Percentiles rank a stretch among this genome's conserved stretches.
phyloP scores from a whole-genome alignment of 257 asterid species.

The Buddleja alternifolia region DNA sequence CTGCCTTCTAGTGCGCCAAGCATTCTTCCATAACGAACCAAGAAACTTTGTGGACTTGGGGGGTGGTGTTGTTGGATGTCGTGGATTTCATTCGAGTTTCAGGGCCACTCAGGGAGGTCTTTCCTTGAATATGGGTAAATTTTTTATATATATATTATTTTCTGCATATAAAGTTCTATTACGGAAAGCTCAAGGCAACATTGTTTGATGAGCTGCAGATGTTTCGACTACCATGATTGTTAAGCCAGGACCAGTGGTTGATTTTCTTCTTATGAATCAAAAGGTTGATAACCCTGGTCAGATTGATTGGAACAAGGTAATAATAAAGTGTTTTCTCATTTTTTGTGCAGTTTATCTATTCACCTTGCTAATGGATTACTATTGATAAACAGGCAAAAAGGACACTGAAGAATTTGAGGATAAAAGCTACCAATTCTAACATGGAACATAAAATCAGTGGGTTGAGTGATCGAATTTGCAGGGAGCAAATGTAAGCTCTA shows the following conservation, averaged over 20 bases:
- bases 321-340: not conserved
- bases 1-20: conserved; percentile 74
- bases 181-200: not conserved
- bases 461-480: conserved; percentile 56
- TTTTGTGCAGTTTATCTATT: not conserved
- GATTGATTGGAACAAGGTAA: conserved; percentile 71
- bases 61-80: conserved; percentile 73
- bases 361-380: not conserved
- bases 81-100: conserved; percentile 78
- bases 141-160: not conserved
- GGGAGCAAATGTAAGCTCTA: conserved; percentile 51
- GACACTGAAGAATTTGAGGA: conserved; percentile 60
- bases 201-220: conserved; percentile 40
- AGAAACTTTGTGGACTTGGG: conserved; percentile 52
- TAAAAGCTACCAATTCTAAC: conserved; percentile 43
- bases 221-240: conserved; percentile 77
- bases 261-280: conserved; percentile 60
- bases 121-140: conserved; percentile 64
- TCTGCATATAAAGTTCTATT: not conserved
- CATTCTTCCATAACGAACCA: conserved; percentile 62
- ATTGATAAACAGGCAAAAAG: conserved; percentile 56
- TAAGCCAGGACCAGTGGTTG: conserved; percentile 65
- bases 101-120: conserved; percentile 70
- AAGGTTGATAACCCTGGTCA: conserved; percentile 42
- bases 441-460: conserved; percentile 65